Evolutionary conservation across 305 asterid species (phyloP), one percentile per base, ranked within the genome.

Genomic region (Solanum hybrid): DNA sequence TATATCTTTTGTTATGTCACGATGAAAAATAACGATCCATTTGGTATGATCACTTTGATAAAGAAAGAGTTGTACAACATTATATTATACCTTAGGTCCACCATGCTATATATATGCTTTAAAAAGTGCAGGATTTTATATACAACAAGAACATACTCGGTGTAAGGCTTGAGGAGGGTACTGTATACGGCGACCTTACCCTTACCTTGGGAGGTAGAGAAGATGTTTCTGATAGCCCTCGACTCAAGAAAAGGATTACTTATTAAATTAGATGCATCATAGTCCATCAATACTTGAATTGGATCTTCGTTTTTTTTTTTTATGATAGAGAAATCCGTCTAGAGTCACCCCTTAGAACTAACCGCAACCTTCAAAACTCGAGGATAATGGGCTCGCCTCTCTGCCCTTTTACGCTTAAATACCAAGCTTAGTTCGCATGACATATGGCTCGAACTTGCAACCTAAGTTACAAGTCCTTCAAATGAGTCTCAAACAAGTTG

Each of bases 401-500:
- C 27, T 61, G 0, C 26, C 72, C 12, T 61, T 61, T 61, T 61
- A 20, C 72, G 1, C 26, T 61, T 61, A 61, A 61, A 20, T 61
- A 61, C 27, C 73, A 61, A 61, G 73, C 73, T 61, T 61, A 22
- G 27, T 61, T 61, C 2, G 73, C 73, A 61, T 61, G 73, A 61
- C 26, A 61, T 22, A 20, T 22, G 73, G 5, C 73, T 61, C 73
- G 5, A 61, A 61, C 68, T 51, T 5, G 68, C n/a, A 15, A 5
- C 73, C 2, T 61, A 22, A 61, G 73, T 61, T 61, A 61, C 73
- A 61, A 61, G 73, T 61, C 27, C 73, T 61, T 33, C 93, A 94
- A 75, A 92, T 96, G 98, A 93, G 96, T 94, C 87, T 93, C 98
- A 89, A 96, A 96, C 99, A 99, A 96, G 90, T 95, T 92, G 90